Percentiles rank a stretch among this genome's conserved stretches.
Evolutionary conservation across 1,284 basidiomycete species (phyloP).

Genomic region (Exobasidium rhododendri): DNA sequence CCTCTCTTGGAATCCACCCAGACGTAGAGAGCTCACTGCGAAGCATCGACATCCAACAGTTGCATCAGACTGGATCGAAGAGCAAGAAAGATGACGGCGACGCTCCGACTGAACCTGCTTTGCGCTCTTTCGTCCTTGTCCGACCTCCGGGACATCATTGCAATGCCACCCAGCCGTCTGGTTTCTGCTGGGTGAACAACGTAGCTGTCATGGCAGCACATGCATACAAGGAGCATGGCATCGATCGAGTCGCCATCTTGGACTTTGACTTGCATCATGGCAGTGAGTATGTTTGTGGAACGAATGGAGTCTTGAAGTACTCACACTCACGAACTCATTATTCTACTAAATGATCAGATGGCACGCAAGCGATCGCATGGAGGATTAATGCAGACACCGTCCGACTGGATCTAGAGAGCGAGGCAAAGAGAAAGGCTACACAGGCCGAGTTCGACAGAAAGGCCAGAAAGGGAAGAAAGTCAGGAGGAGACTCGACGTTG

Average conservation of each 20-base stretch:
- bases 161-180: slow-evolving; percentile 63
- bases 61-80: neutral
- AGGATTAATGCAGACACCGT: slow-evolving; percentile 81
- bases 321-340: neutral
- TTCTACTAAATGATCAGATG: slow-evolving; percentile 64
- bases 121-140: slow-evolving; percentile 48
- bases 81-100: neutral
- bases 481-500: neutral
- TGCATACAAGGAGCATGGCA: slow-evolving; percentile 77
- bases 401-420: slow-evolving; percentile 28
- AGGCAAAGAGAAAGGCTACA: slow-evolving; percentile 25
- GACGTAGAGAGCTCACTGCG: neutral
- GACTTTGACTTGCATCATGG: slow-evolving; percentile 90
- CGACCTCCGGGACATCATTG: slow-evolving; percentile 55
- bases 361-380: slow-evolving; percentile 87
- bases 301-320: neutral
- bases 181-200: slow-evolving; percentile 88
- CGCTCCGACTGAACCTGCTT: neutral
- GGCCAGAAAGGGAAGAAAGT: slow-evolving; percentile 1
- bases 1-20: neutral
- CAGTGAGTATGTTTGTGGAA: slow-evolving; percentile 11
- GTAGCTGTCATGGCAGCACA: slow-evolving; percentile 85
- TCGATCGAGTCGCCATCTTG: slow-evolving; percentile 78
- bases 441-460: neutral
- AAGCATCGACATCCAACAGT: neutral